These are phyloP conservation scores for Penicillium sp. DNA, from an alignment of 2,329 filamentous ascomycete genomes.

Conservation along the genomic window DNA sequence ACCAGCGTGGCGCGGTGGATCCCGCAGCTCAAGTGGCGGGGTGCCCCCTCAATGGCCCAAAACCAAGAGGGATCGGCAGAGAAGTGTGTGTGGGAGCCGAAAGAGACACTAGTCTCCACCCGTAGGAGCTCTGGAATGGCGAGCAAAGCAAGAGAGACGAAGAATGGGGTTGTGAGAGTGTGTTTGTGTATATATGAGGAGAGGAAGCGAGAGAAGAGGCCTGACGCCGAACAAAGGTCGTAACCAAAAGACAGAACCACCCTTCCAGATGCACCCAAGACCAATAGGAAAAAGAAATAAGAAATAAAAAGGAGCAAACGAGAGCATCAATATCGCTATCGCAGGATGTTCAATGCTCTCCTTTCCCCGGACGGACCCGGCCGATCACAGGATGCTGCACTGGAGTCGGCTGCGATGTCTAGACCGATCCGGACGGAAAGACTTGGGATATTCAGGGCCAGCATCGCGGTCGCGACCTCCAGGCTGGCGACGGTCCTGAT, in stretches of 20 bases:
- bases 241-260: conserved; percentile 28
- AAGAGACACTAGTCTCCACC: neutral
- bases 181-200: neutral
- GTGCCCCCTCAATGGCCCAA: conserved; percentile 1
- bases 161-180: neutral
- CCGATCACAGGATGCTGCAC: conserved; percentile 40
- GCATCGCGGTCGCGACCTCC: conserved; percentile 39
- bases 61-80: neutral
- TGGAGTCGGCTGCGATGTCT: conserved; percentile 39
- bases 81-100: neutral
- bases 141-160: neutral
- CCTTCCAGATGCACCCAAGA: conserved; percentile 29
- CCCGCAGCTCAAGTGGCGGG: conserved; percentile 1
- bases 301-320: conserved; percentile 10
- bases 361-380: conserved; percentile 15
- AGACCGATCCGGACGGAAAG: conserved; percentile 40
- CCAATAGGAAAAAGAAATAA: conserved; percentile 16
- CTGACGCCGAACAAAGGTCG: conserved; percentile 25
- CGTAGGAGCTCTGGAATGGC: neutral
- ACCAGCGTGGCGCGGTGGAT: conserved; percentile 2
- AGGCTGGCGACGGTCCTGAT: conserved; percentile 38
- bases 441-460: conserved; percentile 40
- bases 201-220: conserved; percentile 9
- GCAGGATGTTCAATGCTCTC: neutral
- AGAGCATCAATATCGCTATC: neutral